Evolutionary conservation across 192 early-diverging fungal genomes (phyloP).

Genomic region (Phlyctochytrium planicorne): DNA sequence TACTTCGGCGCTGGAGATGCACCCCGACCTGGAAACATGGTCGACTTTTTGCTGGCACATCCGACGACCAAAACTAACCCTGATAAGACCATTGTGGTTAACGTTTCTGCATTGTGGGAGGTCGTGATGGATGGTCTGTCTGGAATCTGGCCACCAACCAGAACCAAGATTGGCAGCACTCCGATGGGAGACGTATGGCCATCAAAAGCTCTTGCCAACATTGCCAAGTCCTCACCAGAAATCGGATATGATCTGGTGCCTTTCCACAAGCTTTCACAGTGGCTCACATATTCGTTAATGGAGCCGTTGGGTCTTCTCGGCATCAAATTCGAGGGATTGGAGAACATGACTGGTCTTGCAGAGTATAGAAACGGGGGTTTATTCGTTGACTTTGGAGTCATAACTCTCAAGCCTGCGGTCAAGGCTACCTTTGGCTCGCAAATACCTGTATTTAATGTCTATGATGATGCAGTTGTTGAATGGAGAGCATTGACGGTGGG

Average conservation of each 20-base stretch:
- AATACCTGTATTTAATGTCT: conserved; percentile 71
- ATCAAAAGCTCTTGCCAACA: conserved; percentile 52
- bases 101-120: conserved; percentile 72
- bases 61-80: conserved; percentile 29
- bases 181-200: conserved; percentile 92
- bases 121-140: conserved; percentile 75
- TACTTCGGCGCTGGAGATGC: conserved; percentile 56
- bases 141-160: conserved; percentile 83
- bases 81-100: conserved; percentile 46
- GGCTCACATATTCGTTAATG: conserved; percentile 91
- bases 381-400: conserved; percentile 81
- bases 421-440: conserved; percentile 29
- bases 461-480: conserved; percentile 84
- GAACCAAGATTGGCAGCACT: conserved; percentile 72
- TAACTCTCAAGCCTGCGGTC: conserved; percentile 45
- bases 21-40: conserved; percentile 78
- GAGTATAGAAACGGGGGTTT: conserved; percentile 68
- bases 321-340: conserved; percentile 52
- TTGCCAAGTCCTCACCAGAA: conserved; percentile 11
- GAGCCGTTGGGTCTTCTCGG: conserved; percentile 65
- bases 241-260: conserved; percentile 56
- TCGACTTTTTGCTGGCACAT: conserved; percentile 75
- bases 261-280: conserved; percentile 95
- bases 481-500: conserved; percentile 92
- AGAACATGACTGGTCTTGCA: conserved; percentile 75